phyloP scores from a whole-genome alignment of 768 basidiomycete genomes.

The Mrakia hoshinonis region DNA sequence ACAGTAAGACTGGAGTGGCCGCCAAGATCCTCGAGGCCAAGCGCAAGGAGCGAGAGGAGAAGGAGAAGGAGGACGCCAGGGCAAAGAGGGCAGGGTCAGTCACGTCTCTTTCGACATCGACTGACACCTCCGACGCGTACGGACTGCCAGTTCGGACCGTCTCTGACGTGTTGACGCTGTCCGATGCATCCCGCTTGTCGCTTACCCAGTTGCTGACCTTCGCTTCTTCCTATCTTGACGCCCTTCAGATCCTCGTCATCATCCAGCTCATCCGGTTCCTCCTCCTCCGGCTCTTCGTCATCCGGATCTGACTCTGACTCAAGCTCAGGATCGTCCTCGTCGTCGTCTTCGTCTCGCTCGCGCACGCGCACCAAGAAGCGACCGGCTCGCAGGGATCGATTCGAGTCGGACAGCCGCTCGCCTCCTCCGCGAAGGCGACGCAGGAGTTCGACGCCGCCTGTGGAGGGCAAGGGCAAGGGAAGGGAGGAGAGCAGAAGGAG shows the following conservation, averaged over 20 bases:
- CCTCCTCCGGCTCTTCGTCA: constrained; percentile 37
- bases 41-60: constrained; percentile 61
- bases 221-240: neutral
- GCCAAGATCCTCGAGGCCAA: constrained; percentile 73
- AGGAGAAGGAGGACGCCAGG: constrained; percentile 32
- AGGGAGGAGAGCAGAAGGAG: neutral
- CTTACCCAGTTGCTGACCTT: no score
- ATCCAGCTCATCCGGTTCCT: constrained; percentile 35
- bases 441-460: neutral
- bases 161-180: neutral
- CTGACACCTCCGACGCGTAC: neutral
- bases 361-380: neutral
- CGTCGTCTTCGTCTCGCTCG: constrained; percentile 44
- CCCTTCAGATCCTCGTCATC: constrained; percentile 15
- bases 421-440: constrained; percentile 8
- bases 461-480: constrained; percentile 6
- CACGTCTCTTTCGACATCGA: no score
- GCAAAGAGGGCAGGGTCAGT: constrained; percentile 4
- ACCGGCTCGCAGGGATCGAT: neutral
- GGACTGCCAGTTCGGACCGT: no score
- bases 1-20: constrained; percentile 61
- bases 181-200: neutral
- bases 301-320: constrained; percentile 40
- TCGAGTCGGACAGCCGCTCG: neutral
- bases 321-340: constrained; percentile 49